These are phyloP conservation scores for Capsella bursapastoris DNA, from an alignment of 345 rosid genomes.

Conservation along the genomic window DNA sequence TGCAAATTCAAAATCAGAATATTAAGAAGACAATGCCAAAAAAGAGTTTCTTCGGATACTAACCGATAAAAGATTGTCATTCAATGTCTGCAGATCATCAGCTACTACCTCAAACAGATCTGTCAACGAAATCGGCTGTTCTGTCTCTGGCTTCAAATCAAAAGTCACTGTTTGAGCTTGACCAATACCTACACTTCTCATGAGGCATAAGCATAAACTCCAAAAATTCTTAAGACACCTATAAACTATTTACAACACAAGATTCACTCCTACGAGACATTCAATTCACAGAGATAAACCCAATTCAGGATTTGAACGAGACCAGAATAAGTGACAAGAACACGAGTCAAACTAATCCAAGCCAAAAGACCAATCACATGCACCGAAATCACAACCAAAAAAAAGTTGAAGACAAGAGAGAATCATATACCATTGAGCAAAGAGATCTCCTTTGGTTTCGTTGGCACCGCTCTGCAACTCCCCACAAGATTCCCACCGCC, in stretches of 20 bases:
- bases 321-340: not conserved
- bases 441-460: conserved; percentile 62
- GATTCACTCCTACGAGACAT: not conserved
- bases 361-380: conserved; percentile 7
- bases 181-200: conserved; percentile 50
- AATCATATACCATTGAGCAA: conserved; percentile 59
- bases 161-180: conserved; percentile 54
- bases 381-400: not conserved
- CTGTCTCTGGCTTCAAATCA: conserved; percentile 60
- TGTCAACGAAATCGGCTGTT: conserved; percentile 56
- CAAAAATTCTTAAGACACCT: not conserved
- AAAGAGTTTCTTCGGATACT: conserved; percentile 41
- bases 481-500: conserved; percentile 51
- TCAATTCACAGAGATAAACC: not conserved
- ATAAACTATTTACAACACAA: not conserved
- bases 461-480: conserved; percentile 60
- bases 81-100: conserved; percentile 75
- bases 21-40: not conserved
- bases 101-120: conserved; percentile 79
- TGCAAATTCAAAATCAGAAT: not conserved
- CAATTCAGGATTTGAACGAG: conserved; percentile 1
- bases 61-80: conserved; percentile 87
- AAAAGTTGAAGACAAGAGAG: not conserved
- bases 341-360: not conserved
- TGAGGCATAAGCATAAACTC: conserved; percentile 16